Percentiles rank a stretch among this genome's conserved stretches.
Evolutionary conservation across 345 rosid species (phyloP).

Genomic region (Cochlearia excelsa): DNA sequence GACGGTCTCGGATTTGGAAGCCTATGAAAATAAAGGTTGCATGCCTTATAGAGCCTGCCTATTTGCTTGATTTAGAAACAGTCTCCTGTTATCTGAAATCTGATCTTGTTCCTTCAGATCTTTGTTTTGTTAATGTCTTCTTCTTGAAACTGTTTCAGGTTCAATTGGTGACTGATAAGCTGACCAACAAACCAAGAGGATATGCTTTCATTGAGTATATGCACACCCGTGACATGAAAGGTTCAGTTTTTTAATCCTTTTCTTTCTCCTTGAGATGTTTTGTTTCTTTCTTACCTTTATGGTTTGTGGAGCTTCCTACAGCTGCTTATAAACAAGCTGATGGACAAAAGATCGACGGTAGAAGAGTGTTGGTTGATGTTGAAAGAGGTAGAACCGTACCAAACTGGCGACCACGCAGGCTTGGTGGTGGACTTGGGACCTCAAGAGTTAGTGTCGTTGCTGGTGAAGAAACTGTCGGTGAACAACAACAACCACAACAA

Average conservation of each 20-base stretch:
- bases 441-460: conserved; percentile 57
- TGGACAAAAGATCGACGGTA: conserved; percentile 92
- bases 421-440: conserved; percentile 97
- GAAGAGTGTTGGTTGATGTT: conserved; percentile 96
- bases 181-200: conserved; percentile 78
- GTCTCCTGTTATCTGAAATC: not conserved
- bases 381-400: conserved; percentile 98
- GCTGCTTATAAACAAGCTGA: conserved; percentile 98
- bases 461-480: conserved; percentile 77
- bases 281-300: not conserved
- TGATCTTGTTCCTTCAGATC: conserved; percentile 8
- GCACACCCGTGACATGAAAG: conserved; percentile 97
- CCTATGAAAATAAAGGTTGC: conserved; percentile 84
- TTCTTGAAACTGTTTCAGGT: conserved; percentile 51
- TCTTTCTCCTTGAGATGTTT: not conserved
- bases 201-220: conserved; percentile 86
- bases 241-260: conserved; percentile 33
- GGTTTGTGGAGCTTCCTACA: conserved; percentile 29
- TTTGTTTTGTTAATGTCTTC: conserved; percentile 36
- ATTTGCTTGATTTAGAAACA: conserved; percentile 20
- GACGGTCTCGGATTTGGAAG: conserved; percentile 73
- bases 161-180: conserved; percentile 62
- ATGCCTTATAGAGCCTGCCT: conserved; percentile 36
- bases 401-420: conserved; percentile 96
- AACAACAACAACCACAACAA: conserved; percentile 45